phyloP scores from a whole-genome alignment of 805 yeast genomes.

The Starmerella cellae region DNA sequence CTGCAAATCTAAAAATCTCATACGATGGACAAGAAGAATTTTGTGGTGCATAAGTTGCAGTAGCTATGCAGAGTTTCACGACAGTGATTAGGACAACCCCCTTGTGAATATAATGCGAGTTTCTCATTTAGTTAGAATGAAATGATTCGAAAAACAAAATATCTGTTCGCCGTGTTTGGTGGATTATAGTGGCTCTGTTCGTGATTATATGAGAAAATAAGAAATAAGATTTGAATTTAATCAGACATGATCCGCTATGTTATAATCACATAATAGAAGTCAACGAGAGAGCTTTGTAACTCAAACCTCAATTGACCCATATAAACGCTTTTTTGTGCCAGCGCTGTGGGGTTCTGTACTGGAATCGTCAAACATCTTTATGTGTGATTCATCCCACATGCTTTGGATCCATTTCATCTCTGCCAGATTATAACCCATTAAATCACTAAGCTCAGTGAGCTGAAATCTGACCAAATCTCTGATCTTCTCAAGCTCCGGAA shows the following conservation, averaged over 20 bases:
- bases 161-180: too few species aligned
- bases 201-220: too few species aligned
- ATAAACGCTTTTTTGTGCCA: conserved; percentile 5
- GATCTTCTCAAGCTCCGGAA: conserved; percentile 44
- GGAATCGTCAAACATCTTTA: conserved; percentile 1
- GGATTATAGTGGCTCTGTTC: too few species aligned
- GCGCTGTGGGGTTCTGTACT: background rate
- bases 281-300: too few species aligned
- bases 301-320: conserved; percentile 2
- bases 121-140: too few species aligned
- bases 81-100: too few species aligned
- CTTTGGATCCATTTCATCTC: conserved; percentile 62
- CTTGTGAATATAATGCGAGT: too few species aligned
- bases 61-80: too few species aligned
- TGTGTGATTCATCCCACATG: conserved; percentile 67
- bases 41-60: conserved; percentile 5
- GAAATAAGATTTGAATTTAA: too few species aligned
- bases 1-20: conserved; percentile 1
- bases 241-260: background rate
- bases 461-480: conserved; percentile 47
- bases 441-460: conserved; percentile 39
- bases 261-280: too few species aligned
- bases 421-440: conserved; percentile 71
- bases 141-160: too few species aligned
- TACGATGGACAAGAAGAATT: conserved; percentile 3